Evolutionary conservation across 2,329 filamentous ascomycete genomes (phyloP).

Genomic region (Ophiostoma pallidulum): DNA sequence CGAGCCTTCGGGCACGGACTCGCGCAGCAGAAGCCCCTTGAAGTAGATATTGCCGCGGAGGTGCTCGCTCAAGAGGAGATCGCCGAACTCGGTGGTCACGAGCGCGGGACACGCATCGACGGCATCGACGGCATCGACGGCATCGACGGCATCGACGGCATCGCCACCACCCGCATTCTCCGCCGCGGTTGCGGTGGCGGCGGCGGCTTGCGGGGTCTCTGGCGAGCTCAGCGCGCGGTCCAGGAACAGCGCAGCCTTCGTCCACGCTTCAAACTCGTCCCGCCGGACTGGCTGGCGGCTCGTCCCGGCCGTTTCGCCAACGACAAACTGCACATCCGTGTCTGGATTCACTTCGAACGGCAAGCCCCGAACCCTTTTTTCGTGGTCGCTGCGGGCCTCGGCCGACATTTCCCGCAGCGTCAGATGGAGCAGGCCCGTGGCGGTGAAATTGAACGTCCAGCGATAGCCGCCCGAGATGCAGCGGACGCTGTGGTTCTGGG

Average conservation of each 20-base stretch:
- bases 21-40: conserved; percentile 18
- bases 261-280: neutral
- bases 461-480: conserved; percentile 20
- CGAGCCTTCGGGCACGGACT: neutral
- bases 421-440: neutral
- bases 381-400: neutral
- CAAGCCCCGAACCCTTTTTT: neutral
- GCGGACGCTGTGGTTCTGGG: conserved; percentile 21
- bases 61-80: conserved; percentile 15
- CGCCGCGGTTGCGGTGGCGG: no score
- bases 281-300: neutral
- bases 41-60: conserved; percentile 21
- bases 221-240: neutral
- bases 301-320: conserved; percentile 14
- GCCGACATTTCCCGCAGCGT: conserved; percentile 3
- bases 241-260: neutral
- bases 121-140: no score
- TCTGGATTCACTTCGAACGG: neutral
- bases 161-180: conserved; percentile 7
- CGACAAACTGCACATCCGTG: conserved; percentile 17
- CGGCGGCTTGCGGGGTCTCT: no score
- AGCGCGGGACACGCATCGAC: neutral
- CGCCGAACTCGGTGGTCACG: conserved; percentile 13
- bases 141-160: neutral
- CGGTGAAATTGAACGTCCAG: conserved; percentile 24